These are phyloP conservation scores for Nannochloropsis gaditana DNA, from an alignment of 108 stramenopile genomes.

Conservation along the genomic window DNA sequence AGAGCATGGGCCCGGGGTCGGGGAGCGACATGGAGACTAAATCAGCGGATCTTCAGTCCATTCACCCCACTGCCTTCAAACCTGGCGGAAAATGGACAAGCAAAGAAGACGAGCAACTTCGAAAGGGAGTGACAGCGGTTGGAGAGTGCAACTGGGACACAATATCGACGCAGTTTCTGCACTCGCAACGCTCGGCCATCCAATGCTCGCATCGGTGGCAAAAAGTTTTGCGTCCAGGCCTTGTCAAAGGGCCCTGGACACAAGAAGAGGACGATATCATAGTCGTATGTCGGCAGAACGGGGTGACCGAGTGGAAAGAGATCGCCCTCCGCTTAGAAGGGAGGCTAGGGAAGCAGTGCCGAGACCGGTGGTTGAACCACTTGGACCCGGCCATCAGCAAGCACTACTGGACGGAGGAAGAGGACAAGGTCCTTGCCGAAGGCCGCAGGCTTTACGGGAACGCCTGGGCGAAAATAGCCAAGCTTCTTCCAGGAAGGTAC, in stretches of 20 bases:
- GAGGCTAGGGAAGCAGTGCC: conserved; percentile 93
- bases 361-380: conserved; percentile 98
- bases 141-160: conserved; percentile 27
- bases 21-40: no score
- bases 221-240: conserved; percentile 70
- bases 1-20: background rate
- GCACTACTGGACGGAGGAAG: conserved; percentile 81
- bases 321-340: conserved; percentile 85
- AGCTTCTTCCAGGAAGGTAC: conserved; percentile 43
- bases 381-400: conserved; percentile 91
- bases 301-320: conserved; percentile 47
- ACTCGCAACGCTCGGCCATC: conserved; percentile 29
- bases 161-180: conserved; percentile 26
- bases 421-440: conserved; percentile 70
- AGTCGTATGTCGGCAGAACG: conserved; percentile 43
- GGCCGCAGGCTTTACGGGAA: conserved; percentile 75
- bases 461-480: conserved; percentile 55
- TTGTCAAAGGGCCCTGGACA: conserved; percentile 62
- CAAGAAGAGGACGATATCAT: conserved; percentile 47
- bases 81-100: conserved; percentile 26
- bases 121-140: background rate
- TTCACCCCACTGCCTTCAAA: background rate
- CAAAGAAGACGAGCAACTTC: conserved; percentile 34
- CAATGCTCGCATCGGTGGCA: conserved; percentile 80
- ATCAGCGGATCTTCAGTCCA: background rate